A percentile compares a stretch with the other conserved stretches of the same genome.
phyloP scores from a whole-genome alignment of 352 stramenopile genomes.

The Peronospora belbahrii region DNA sequence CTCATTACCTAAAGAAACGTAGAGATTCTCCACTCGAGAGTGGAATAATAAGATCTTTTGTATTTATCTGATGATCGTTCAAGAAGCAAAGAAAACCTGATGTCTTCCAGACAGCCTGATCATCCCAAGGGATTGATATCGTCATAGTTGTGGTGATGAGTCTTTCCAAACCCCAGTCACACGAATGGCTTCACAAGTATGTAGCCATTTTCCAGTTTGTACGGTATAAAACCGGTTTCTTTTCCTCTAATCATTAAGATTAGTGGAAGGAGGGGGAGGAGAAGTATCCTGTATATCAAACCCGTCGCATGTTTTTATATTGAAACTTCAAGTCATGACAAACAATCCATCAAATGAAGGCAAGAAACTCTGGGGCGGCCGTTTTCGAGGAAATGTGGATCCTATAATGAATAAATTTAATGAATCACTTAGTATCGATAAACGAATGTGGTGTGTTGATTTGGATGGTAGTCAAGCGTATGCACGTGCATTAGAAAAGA shows the following conservation, averaged over 20 bases:
- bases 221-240: background rate
- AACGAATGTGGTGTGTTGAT: slow-evolving; percentile 96
- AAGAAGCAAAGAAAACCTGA: slow-evolving; percentile 59
- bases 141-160: no score
- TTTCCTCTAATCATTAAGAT: background rate
- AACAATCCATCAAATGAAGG: slow-evolving; percentile 32
- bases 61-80: slow-evolving; percentile 35
- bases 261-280: no score
- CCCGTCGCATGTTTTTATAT: background rate
- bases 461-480: slow-evolving; percentile 95
- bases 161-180: no score
- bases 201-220: slow-evolving; percentile 3
- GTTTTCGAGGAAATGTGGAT: slow-evolving; percentile 94
- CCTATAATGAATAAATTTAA: slow-evolving; percentile 99
- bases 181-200: background rate
- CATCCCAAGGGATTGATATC: slow-evolving; percentile 25
- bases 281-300: no score
- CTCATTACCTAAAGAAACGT: slow-evolving; percentile 55
- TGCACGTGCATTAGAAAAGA: slow-evolving; percentile 82
- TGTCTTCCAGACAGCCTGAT: slow-evolving; percentile 30
- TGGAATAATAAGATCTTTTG: slow-evolving; percentile 33
- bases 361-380: slow-evolving; percentile 87
- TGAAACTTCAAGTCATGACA: slow-evolving; percentile 11
- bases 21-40: slow-evolving; percentile 15
- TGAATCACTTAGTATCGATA: slow-evolving; percentile 95